Evolutionary conservation across 176 grass and related monocot genomes (phyloP), one percentile per base, ranked within the genome.

Genomic region (Avena insularis): DNA sequence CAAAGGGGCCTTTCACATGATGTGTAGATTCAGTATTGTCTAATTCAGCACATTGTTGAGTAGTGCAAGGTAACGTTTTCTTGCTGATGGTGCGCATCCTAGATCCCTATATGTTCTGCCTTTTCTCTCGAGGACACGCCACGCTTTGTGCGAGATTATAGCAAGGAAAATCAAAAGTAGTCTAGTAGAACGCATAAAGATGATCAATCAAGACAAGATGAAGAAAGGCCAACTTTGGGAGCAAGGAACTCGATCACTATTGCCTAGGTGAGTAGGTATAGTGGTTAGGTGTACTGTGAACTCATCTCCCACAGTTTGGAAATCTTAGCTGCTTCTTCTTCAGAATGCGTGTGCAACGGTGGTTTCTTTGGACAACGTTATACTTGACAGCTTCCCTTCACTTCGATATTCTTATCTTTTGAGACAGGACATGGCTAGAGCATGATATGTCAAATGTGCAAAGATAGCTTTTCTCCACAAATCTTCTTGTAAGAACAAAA

Each of bases 1-100:
- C 40, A 68, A 66, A 81, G 55, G 55, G 55, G 13, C 5, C 23
- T 79, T 85, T 81, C 21, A 57, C 31, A 79, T 89, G 23, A 65
- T 75, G 56, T 75, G 67, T 85, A 54, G 82, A 89, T 57, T 75
- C 46, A 64, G 57, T 57, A 75, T 17, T 80, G n/a, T 80, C 75
- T 14, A 66, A 55, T 46, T 80, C 15, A 21, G 82, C 62, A 51
- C 7, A 64, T 51, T 51, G 56, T 79, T 79, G 65, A 89, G 65
- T 27, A 74, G 20, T 84, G 81, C 81, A 71, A 80, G 67, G 56
- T 65, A 80, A 46, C 31, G 20, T 78, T 81, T 71, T 47, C 67
- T 78, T 83, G 63, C 15, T 25, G 47, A 60, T 80, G 56, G 11
- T 81, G n/a, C 21, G 12, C 12, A 67, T 27, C 50, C 50, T 23